These are phyloP conservation scores for Cylindrotheca closterium DNA, from an alignment of 108 stramenopile species.

Conservation along the genomic window DNA sequence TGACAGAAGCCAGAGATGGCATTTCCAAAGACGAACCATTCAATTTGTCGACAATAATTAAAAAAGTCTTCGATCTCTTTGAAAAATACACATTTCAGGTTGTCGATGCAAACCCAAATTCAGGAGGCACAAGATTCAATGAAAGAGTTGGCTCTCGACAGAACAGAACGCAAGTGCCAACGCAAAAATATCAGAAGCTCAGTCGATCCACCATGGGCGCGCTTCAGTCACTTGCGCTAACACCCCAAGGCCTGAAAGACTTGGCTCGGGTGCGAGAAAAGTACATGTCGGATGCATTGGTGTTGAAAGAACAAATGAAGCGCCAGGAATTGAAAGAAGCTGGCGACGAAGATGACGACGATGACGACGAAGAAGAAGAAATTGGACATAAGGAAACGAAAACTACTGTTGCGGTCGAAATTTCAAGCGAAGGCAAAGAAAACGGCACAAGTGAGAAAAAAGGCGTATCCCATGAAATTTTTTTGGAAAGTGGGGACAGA, in stretches of 20 bases:
- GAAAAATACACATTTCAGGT: conserved; percentile 50
- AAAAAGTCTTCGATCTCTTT: conserved; percentile 37
- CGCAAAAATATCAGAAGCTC: background rate
- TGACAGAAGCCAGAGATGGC: conserved; percentile 28
- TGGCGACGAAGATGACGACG: conserved; percentile 67
- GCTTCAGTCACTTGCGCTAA: conserved; percentile 41
- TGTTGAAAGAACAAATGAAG: conserved; percentile 76
- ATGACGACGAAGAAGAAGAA: conserved; percentile 80
- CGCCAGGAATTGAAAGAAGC: conserved; percentile 55
- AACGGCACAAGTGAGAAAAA: conserved; percentile 1
- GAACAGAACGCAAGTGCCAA: conserved; percentile 7
- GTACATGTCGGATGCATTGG: conserved; percentile 79
- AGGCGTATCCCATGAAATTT: background rate
- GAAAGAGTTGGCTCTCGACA: conserved; percentile 9
- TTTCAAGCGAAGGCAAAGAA: background rate
- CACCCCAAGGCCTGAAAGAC: conserved; percentile 52
- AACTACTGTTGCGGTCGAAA: background rate
- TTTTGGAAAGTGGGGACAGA: background rate
- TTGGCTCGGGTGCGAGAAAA: conserved; percentile 56
- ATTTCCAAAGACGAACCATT: conserved; percentile 2
- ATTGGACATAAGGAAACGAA: conserved; percentile 24
- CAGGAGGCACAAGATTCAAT: conserved; percentile 37
- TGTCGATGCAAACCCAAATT: too few relatives aligned
- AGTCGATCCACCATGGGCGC: conserved; percentile 56
- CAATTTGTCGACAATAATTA: conserved; percentile 32